Evolutionary conservation across 225 moss, liverwort and hornwort genomes (phyloP), one percentile per base, ranked within the genome.

Genomic region (Ulota crispa): DNA sequence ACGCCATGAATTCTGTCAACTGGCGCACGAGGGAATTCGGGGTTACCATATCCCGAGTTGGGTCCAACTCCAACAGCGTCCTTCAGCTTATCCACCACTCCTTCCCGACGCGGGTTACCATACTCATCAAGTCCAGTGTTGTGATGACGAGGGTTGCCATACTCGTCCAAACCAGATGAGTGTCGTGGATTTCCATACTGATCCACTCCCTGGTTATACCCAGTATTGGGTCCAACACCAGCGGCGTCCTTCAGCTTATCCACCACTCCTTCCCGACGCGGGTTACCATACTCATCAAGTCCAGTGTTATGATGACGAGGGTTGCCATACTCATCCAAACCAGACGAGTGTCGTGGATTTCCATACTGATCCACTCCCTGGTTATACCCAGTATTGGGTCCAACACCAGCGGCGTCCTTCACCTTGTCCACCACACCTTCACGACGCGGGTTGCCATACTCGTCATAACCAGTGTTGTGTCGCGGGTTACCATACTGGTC

Each of bases 1-100:
- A 80, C 88, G 0, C 85, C 88, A 3, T 63, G 21, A 0, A 80
- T 62, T 2, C 86, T 12, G 23, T 87, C 87, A 41, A 77, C 68
- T 62, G 39, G 19, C 0, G 83, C 87, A 0, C 0, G 0, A 3
- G 80, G 80, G 3, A 0, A 73, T 76, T 0, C 73, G 72, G 0
- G 80, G 0, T n/a, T 11, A 18, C 73, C 19, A 0, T 83, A 76
- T 2, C 82, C 86, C 0, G 79, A 61, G 26, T 84, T 60, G 0
- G 68, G 81, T 1, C 81, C 85, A 52, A 12, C 0, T 9, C 86
- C 86, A 0, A 14, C 66, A 0, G 26, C 27, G 3, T 86, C 70
- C 56, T 83, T 59, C 7, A 39, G n/a, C 14, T 30, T 69, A 26
- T 57, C 79, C 0, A 3, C 30, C 0, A 76, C 0, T 0, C 83